phyloP scores from a whole-genome alignment of 106 monocot species.

The Dendrobium officinale region DNA sequence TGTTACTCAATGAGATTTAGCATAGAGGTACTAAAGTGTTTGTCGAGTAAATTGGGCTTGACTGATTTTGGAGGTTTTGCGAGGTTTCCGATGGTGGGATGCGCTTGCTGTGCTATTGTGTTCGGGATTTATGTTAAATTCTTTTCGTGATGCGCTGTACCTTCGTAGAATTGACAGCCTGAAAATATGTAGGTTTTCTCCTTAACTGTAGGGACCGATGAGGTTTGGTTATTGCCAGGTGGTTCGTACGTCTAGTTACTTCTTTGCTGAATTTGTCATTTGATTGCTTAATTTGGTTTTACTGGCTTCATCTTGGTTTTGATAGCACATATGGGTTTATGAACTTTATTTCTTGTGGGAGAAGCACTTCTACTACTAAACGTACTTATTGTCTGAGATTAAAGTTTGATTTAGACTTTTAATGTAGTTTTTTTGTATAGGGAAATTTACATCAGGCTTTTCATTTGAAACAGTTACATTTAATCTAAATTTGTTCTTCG shows the following conservation, averaged over 20 bases:
- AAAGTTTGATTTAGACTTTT: not conserved
- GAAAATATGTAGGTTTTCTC: slow-evolving; percentile 1
- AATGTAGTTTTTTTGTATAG: not conserved
- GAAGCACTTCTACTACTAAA: not conserved
- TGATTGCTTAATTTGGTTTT: not conserved
- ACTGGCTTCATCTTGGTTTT: not conserved
- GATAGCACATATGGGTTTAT: not conserved
- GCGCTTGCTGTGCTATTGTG: not conserved
- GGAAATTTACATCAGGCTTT: not conserved
- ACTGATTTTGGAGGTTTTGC: not conserved
- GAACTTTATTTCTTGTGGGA: not conserved
- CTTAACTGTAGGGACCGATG: not conserved
- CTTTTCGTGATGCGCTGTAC: not conserved
- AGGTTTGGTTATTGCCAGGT: not conserved
- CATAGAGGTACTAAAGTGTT: not conserved
- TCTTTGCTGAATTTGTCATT: not conserved
- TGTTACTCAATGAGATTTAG: not conserved
- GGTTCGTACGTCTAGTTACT: not conserved
- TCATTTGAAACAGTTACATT: not conserved
- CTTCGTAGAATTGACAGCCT: not conserved
- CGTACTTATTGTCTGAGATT: not conserved
- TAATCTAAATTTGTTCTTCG: not conserved
- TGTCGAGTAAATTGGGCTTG: not conserved
- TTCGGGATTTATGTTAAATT: not conserved
- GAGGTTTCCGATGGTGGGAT: not conserved